Evolutionary conservation across 2,329 filamentous ascomycete species (phyloP).

Genomic region (Pyrenochaeta sp.): DNA sequence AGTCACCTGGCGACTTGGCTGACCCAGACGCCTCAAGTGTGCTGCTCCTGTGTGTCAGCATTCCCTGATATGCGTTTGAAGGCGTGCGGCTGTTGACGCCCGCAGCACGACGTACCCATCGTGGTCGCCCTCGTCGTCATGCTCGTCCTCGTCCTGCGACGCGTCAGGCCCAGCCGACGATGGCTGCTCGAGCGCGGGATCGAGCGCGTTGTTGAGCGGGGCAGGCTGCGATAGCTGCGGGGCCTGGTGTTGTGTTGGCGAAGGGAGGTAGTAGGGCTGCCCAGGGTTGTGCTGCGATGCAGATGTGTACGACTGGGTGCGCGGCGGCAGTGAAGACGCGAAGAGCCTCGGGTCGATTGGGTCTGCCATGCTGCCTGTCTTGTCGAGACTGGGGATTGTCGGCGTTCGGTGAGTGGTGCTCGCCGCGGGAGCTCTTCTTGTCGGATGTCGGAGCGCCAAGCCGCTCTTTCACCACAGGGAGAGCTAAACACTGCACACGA

Average conservation of each 20-base stretch:
- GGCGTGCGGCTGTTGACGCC: background rate
- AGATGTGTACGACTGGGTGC: conserved; percentile 35
- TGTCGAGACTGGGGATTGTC: conserved; percentile 11
- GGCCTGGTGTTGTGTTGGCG: conserved; percentile 26
- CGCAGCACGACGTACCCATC: conserved; percentile 31
- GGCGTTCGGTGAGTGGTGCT: conserved; percentile 28
- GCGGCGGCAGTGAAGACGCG: conserved; percentile 34
- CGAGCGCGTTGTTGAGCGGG: conserved; percentile 30
- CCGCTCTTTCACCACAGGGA: background rate
- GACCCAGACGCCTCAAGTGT: conserved; percentile 39
- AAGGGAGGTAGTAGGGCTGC: conserved; percentile 38
- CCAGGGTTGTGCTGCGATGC: conserved; percentile 37
- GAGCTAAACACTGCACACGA: too few relatives aligned
- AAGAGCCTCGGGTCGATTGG: conserved; percentile 45
- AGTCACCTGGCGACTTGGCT: conserved; percentile 46
- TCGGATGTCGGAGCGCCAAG: conserved; percentile 1
- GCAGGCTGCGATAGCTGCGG: conserved; percentile 25
- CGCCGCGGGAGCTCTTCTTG: conserved; percentile 9
- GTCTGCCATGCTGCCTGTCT: conserved; percentile 32
- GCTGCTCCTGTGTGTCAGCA: conserved; percentile 18
- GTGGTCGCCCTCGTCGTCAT: conserved; percentile 40
- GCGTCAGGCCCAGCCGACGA: conserved; percentile 32
- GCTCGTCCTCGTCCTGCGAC: conserved; percentile 39
- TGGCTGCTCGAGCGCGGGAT: conserved; percentile 45
- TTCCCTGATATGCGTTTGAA: background rate